Conservation (phyloP, 306 rosid genomes). For the Bauhinia variegata region DNA sequence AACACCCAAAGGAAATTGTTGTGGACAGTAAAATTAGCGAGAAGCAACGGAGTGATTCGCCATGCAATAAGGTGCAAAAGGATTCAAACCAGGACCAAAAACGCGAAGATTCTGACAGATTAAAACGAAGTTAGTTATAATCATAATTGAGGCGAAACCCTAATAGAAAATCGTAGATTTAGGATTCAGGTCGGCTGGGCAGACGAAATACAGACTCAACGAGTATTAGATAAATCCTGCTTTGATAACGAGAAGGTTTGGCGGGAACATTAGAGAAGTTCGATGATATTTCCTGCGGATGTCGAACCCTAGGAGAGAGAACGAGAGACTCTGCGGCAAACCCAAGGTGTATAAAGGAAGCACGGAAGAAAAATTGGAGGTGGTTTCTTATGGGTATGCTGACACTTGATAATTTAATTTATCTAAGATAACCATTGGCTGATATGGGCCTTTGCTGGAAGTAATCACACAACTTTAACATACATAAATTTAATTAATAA, state of each 20-base stretch:
- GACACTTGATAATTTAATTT: too few species aligned
- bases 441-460: too few species aligned
- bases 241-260: conserved; percentile 41
- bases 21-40: conserved; percentile 60
- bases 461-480: too few species aligned
- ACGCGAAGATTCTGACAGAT: conserved; percentile 75
- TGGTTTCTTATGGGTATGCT: too few species aligned
- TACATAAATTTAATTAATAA: too few species aligned
- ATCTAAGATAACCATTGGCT: too few species aligned
- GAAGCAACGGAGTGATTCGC: conserved; percentile 65
- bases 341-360: not conserved
- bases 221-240: conserved; percentile 47
- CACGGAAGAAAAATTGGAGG: too few species aligned
- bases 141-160: conserved; percentile 51
- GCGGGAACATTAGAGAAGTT: conserved; percentile 27
- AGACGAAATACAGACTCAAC: too few species aligned
- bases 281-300: not conserved
- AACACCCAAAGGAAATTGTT: not conserved
- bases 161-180: not conserved
- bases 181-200: too few species aligned
- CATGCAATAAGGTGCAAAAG: conserved; percentile 78
- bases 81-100: conserved; percentile 98
- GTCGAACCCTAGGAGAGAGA: conserved; percentile 42
- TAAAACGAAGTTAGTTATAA: conserved; percentile 44
- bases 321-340: not conserved